These are phyloP conservation scores for Besnoitia besnoiti DNA, from an alignment of 169 alveolate genomes.

Conservation along the genomic window DNA sequence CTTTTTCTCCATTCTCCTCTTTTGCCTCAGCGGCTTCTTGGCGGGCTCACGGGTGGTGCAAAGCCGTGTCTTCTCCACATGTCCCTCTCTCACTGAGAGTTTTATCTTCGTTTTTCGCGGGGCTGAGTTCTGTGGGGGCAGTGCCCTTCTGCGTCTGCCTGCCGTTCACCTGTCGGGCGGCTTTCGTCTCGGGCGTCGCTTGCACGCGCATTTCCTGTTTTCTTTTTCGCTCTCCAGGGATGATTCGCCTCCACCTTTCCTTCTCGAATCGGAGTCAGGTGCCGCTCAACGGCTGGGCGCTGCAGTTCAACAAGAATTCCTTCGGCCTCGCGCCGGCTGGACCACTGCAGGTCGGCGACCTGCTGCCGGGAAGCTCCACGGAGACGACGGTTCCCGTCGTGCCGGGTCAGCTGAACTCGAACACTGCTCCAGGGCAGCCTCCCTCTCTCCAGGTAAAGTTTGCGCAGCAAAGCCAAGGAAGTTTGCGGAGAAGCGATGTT, in stretches of 20 bases:
- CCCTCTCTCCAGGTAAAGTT: slow-evolving; percentile 72
- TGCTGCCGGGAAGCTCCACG: slow-evolving; percentile 27
- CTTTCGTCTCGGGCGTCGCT: background rate
- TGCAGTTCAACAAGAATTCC: slow-evolving; percentile 55
- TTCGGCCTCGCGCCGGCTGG: slow-evolving; percentile 55
- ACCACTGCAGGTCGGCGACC: background rate
- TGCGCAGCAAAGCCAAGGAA: too few species aligned
- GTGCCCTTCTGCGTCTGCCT: background rate
- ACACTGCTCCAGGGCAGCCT: slow-evolving; percentile 73
- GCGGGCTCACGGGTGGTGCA: background rate
- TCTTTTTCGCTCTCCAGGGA: slow-evolving; percentile 21
- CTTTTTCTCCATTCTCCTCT: background rate
- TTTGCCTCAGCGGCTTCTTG: background rate
- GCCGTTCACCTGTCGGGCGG: background rate
- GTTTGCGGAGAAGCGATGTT: too few species aligned
- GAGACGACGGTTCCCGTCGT: slow-evolving; percentile 63
- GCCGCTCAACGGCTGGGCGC: slow-evolving; percentile 34
- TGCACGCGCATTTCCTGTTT: background rate
- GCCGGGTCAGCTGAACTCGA: slow-evolving; percentile 71
- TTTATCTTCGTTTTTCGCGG: too few species aligned
- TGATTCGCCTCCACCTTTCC: background rate
- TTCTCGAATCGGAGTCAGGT: background rate
- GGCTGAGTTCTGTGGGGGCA: too few species aligned
- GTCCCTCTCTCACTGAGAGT: too few species aligned
- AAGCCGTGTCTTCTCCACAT: too few species aligned